Evolutionary conservation across 148 eudicot species (phyloP).

Genomic region (Spergularia bocconei): DNA sequence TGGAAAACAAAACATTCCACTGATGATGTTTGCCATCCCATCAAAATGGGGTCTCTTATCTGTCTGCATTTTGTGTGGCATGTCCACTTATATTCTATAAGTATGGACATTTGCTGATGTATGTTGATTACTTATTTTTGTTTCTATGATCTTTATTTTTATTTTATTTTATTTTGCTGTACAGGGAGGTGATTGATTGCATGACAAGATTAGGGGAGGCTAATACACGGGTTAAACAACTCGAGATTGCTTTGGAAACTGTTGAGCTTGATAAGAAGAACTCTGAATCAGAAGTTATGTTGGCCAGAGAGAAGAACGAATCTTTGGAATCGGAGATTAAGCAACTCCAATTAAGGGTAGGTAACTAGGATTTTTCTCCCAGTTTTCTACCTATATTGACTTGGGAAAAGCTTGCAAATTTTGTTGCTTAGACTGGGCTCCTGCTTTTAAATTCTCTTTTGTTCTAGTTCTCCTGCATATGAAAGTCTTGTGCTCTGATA

Average conservation of each 20-base stretch:
- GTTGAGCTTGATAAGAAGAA: slow-evolving; percentile 64
- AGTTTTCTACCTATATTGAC: neutral
- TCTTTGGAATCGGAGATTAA: slow-evolving; percentile 56
- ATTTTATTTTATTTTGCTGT: slow-evolving; percentile 15
- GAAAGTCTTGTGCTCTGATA: neutral
- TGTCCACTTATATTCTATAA: no score
- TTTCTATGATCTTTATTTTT: slow-evolving; percentile 5
- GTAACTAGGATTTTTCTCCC: slow-evolving; percentile 10
- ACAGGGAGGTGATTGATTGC: slow-evolving; percentile 81
- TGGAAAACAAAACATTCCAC: no score
- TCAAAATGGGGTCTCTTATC: no score
- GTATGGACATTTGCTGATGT: no score
- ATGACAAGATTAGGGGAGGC: slow-evolving; percentile 76
- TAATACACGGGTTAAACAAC: slow-evolving; percentile 55
- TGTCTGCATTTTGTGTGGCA: no score
- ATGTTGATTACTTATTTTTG: neutral
- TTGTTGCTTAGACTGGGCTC: neutral
- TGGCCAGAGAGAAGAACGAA: slow-evolving; percentile 56
- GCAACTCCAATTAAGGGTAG: slow-evolving; percentile 62
- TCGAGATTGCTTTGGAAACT: slow-evolving; percentile 63
- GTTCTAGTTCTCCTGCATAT: no score
- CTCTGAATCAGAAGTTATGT: slow-evolving; percentile 63
- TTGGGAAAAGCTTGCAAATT: neutral
- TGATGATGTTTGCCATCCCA: no score
- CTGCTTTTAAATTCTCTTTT: neutral